These are phyloP conservation scores for Cydonia oblonga DNA, from an alignment of 331 rosid species.

Conservation along the genomic window DNA sequence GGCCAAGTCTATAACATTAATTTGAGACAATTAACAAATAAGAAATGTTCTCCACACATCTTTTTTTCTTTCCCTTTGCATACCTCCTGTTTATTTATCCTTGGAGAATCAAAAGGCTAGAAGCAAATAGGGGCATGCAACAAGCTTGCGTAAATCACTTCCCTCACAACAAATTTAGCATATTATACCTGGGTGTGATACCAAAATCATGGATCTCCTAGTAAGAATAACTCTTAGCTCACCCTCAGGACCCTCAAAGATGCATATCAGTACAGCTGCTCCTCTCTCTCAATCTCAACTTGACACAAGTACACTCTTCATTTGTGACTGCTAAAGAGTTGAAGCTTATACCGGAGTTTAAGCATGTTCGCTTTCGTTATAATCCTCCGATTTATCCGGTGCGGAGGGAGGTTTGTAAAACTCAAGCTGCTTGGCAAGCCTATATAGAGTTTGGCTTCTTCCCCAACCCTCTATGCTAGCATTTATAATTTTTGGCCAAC, in stretches of 20 bases:
- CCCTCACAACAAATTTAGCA: background rate
- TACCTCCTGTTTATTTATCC: background rate
- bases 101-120: background rate
- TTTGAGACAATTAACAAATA: background rate
- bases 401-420: background rate
- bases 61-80: background rate
- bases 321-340: background rate
- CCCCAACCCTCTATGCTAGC: conserved; percentile 2
- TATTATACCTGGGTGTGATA: conserved; percentile 25
- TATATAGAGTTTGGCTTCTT: conserved; percentile 17
- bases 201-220: conserved; percentile 23
- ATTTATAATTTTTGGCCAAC: background rate
- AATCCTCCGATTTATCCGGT: background rate
- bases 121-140: background rate
- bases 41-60: background rate
- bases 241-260: conserved; percentile 25
- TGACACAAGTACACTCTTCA: background rate
- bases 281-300: conserved; percentile 5
- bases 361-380: background rate
- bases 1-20: background rate
- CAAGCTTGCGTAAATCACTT: too few species aligned
- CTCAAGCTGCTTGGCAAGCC: conserved; percentile 17
- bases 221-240: conserved; percentile 30
- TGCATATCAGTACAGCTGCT: conserved; percentile 31
- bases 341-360: background rate